These are phyloP conservation scores for Hypoxylon sp. DNA, from an alignment of 2,329 filamentous ascomycete genomes.

Conservation along the genomic window DNA sequence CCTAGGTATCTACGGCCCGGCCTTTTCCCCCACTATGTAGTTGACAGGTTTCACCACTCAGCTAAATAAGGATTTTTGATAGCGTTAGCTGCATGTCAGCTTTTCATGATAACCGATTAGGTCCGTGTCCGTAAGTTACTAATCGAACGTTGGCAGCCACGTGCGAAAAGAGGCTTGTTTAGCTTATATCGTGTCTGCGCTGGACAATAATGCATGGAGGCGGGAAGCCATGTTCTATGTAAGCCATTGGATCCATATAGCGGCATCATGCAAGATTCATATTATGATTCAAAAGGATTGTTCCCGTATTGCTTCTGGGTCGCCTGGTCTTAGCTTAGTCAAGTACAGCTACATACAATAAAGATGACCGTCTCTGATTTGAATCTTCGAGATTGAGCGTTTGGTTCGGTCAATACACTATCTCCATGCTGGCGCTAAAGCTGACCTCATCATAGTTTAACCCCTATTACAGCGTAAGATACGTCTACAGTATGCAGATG, in stretches of 20 bases:
- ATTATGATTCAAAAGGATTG: constrained; percentile 27
- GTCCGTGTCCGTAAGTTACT: constrained; percentile 21
- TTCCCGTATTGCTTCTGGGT: constrained; percentile 13
- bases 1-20: constrained; percentile 12
- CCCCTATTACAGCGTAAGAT: constrained; percentile 23
- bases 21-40: constrained; percentile 14
- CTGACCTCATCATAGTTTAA: constrained; percentile 12
- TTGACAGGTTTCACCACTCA: constrained; percentile 27
- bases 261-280: constrained; percentile 37
- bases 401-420: constrained; percentile 9
- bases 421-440: constrained; percentile 1
- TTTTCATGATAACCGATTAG: constrained; percentile 10
- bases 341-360: constrained; percentile 10
- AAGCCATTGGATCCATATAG: constrained; percentile 12
- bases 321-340: constrained; percentile 6
- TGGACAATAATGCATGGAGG: constrained; percentile 14
- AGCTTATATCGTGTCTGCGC: constrained; percentile 8
- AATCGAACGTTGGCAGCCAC: constrained; percentile 24
- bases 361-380: constrained; percentile 4
- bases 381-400: constrained; percentile 8
- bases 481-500: neutral
- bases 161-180: constrained; percentile 24
- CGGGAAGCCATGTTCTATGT: constrained; percentile 12
- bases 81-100: constrained; percentile 42
- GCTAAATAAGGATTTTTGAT: constrained; percentile 29